A percentile compares a stretch with the other conserved stretches of the same genome.
Conservation (phyloP, 805 yeast species). For the Schwanniomyces sp. region DNA sequence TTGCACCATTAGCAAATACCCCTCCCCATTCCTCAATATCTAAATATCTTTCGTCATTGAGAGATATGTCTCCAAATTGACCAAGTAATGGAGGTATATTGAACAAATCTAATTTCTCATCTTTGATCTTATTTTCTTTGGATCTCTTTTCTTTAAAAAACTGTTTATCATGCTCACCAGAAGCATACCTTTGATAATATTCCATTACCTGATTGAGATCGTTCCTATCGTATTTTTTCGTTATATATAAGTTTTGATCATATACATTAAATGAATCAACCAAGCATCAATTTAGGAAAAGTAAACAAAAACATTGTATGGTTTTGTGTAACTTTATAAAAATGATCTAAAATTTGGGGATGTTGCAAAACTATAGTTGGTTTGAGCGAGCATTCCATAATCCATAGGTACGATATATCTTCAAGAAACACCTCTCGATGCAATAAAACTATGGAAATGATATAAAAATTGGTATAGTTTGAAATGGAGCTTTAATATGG, state of each 20-base stretch:
- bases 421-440: no score
- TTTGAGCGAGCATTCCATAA: no score
- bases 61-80: slow-evolving; percentile 17
- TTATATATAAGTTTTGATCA: not conserved
- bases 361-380: no score
- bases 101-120: slow-evolving; percentile 4
- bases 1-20: slow-evolving; percentile 49
- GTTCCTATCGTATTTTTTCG: not conserved
- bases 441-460: no score
- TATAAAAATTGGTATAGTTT: no score
- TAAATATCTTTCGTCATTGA: not conserved
- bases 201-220: slow-evolving; percentile 21
- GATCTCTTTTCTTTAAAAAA: slow-evolving; percentile 6
- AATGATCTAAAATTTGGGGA: no score
- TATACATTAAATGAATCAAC: not conserved
- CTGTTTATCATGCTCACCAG: slow-evolving; percentile 33
- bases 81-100: slow-evolving; percentile 25
- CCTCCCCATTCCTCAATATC: slow-evolving; percentile 32
- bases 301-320: slow-evolving; percentile 4
- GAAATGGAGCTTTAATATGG: no score
- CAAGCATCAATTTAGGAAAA: not conserved
- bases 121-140: not conserved
- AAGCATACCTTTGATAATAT: slow-evolving; percentile 37
- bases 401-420: no score
- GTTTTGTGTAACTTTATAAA: no score